These are phyloP conservation scores for Aspergillus latus DNA, from an alignment of 2,329 filamentous ascomycete genomes.

Conservation along the genomic window DNA sequence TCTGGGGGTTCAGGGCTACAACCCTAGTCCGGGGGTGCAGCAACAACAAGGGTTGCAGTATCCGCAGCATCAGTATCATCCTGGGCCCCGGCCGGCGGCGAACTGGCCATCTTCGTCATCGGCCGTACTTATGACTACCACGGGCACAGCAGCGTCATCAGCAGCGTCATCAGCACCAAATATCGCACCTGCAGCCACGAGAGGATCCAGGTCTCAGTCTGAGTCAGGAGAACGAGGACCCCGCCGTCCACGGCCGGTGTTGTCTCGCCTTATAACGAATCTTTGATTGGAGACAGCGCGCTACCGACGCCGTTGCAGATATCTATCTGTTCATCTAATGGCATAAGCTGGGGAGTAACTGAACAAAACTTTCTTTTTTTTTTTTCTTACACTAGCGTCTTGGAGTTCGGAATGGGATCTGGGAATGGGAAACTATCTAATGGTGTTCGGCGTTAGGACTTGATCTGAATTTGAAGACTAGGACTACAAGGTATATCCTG, in stretches of 20 bases:
- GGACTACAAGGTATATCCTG: no score
- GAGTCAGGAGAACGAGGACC: constrained; percentile 14
- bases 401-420: neutral
- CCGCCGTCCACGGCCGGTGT: constrained; percentile 34
- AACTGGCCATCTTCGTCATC: neutral
- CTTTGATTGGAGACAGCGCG: constrained; percentile 19
- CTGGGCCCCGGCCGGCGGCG: neutral
- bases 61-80: neutral
- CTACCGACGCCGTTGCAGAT: neutral
- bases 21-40: neutral
- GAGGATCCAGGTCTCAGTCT: neutral
- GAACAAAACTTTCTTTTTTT: neutral
- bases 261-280: constrained; percentile 39
- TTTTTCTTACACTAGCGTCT: neutral
- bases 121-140: neutral
- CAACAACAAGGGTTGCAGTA: neutral
- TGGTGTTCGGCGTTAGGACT: neutral
- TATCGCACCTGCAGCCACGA: neutral
- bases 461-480: no score
- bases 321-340: neutral
- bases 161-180: neutral
- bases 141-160: neutral
- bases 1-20: neutral
- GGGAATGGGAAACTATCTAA: neutral
- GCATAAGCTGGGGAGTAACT: neutral